Base-by-base conservation (phyloP, 1,284 basidiomycete genomes). In the Sanghuangporus baumii region DNA sequence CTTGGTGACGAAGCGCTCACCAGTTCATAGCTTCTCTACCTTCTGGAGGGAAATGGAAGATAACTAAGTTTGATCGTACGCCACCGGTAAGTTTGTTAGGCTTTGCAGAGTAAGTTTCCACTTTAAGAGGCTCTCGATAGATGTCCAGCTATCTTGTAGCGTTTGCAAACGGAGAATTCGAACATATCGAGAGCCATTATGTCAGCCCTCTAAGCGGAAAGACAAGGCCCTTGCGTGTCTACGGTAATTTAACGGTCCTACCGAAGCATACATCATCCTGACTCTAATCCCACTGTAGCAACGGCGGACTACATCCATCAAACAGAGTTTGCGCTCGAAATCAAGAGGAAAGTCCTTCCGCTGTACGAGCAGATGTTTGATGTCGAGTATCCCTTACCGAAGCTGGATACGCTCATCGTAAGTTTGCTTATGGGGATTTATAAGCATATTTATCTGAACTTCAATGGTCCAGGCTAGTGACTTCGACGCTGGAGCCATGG, bases 71-170 rank as follows among this genome's bases (percentile, higher is more conserved):
- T 73, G 80, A 87, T 71, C 87, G 79, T 26, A 91, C 89, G 0
- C 91, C 92, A 7, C 81, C 81, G 62, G 76, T 75, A 62, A 55
- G 73, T 68, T 34, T 48, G 3, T 18, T 26, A 9, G 31, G 9
- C n/a, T 18, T 31, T 31, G 14, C 16, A 8, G 6, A 16, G 8
- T 2, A 7, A 20, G 20, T 58, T 2, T 34, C 47, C 1, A 46
- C 34, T 23, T 47, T 3, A 31, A 8, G 47, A 20, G 11, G 6
- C 23, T 11, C 18, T 3, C 18, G 18, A 36, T 50, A 82, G 70
- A 93, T 98, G 84, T 94, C 92, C 1, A 91, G 91, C 16, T 98
- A 98, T 78, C 85, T 98, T 52, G 90, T 96, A 50, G 94, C 94
- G 0, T 96, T 84, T 72, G 95, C 94, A 26, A 95, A 94, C 69